Base-by-base conservation (phyloP, 306 rosid genomes). In the Rubus parviflorus region DNA sequence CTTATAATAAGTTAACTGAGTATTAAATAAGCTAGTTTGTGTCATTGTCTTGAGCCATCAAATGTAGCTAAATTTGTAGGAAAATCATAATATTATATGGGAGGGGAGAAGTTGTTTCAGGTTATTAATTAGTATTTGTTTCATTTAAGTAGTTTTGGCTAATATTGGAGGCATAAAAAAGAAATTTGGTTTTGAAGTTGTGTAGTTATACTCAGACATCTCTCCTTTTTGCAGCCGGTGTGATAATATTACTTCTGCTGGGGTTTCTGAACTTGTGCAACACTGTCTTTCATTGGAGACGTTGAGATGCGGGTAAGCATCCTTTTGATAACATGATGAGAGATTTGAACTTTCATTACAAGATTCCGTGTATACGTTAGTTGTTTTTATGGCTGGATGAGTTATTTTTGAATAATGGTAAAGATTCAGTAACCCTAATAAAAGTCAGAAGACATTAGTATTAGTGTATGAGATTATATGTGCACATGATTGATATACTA, bases 241-340 rank as follows among this genome's bases (percentile, higher is more conserved):
- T 80, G 82, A 86, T 78, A 85, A 86, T 75, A 88, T 92, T 76
- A 87, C 96, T 13, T 74, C 93, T 40, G 61, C 64, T 64, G 97
- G 97, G 76, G 79, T 92, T 76, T 89, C 91, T 57, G 96, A 86
- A 69, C 84, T 92, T 67, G 91, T 90, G 80, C 85, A 89, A 82
- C 93, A 80, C 73, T 92, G 98, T 76, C 83, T 61, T 76, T 88
- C 71, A 37, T 81, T 95, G 87, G 93, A 87, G 88, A 92, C 96
- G 5, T 75, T 95, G 76, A 88, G 97, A 88, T 95, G 97, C 86
- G 98, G 98, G 98, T 95, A 95, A 14, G 11, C 64, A 38, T 53
- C 40, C 68, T 66, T 58, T 19, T 68, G 45, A 62, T 5, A 57
- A 48, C 47, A 56, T 47, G 19, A 9, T 19, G 20, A 5, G 23